Conservation (phyloP, 73 alveolate genomes). For the Paramecium tetraurelia region DNA sequence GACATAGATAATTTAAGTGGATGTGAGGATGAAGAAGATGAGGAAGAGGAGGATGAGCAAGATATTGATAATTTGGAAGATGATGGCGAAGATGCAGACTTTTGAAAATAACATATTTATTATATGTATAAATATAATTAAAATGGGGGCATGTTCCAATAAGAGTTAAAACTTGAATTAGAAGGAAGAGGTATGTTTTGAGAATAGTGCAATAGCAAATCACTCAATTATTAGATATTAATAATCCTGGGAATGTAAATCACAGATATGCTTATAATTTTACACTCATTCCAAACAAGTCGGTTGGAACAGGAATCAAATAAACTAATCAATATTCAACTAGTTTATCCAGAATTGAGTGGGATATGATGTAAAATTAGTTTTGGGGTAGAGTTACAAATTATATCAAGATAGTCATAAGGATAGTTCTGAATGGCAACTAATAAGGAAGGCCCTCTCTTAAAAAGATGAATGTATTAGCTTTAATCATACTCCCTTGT, state of each 20-base stretch:
- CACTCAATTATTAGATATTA: neutral
- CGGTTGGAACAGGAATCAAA: conserved; percentile 4
- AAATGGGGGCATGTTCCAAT: neutral
- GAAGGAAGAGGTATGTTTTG: neutral
- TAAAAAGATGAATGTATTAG: neutral
- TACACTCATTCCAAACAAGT: neutral
- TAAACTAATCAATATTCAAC: neutral
- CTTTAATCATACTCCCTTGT: neutral
- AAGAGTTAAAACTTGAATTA: neutral
- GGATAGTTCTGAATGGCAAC: neutral
- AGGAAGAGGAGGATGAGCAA: conserved; percentile 67
- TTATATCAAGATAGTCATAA: neutral
- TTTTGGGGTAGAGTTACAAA: conserved; percentile 37
- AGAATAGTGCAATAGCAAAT: too few relatives aligned
- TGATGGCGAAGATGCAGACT: conserved; percentile 57
- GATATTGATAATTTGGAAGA: conserved; percentile 64
- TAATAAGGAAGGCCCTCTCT: neutral
- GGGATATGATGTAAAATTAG: neutral
- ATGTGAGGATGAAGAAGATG: conserved; percentile 11
- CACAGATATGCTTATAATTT: neutral
- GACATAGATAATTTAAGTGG: conserved; percentile 45
- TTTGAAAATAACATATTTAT: neutral
- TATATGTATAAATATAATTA: neutral
- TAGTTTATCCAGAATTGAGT: neutral
- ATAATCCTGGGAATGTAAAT: neutral